phyloP scores from a whole-genome alignment of 2,329 filamentous ascomycete genomes.

The Neofusicoccum cordaticola region DNA sequence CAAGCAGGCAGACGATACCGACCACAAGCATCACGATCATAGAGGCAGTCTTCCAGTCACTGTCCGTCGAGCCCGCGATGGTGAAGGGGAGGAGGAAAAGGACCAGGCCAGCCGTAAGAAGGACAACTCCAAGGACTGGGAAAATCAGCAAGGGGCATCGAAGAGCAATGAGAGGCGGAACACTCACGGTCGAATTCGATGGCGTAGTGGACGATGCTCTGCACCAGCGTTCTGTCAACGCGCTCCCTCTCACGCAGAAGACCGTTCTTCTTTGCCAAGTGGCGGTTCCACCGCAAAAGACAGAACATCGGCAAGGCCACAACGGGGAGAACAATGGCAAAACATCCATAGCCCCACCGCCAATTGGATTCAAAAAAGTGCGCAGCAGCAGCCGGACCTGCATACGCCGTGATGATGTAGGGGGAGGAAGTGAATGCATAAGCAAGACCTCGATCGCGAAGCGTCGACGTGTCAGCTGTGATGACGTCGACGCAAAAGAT shows the following conservation, averaged over 20 bases:
- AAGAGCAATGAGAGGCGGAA: conserved; percentile 52
- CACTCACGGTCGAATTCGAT: conserved; percentile 57
- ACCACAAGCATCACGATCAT: conserved; percentile 44
- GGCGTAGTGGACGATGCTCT: conserved; percentile 54
- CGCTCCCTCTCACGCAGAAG: conserved; percentile 42
- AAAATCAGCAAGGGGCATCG: conserved; percentile 46
- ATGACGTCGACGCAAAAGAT: conserved; percentile 64
- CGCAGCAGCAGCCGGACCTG: conserved; percentile 57
- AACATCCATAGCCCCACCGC: conserved; percentile 68
- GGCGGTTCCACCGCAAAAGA: background rate
- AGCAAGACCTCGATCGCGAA: conserved; percentile 64
- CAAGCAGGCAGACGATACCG: conserved; percentile 36
- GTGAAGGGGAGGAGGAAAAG: conserved; percentile 67
- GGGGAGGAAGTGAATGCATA: conserved; percentile 63
- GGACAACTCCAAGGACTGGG: conserved; percentile 56
- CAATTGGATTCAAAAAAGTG: conserved; percentile 57
- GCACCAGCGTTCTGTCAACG: conserved; percentile 43
- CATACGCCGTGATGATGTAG: conserved; percentile 64
- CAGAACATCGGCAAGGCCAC: conserved; percentile 43
- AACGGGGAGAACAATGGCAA: conserved; percentile 61
- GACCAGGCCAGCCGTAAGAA: conserved; percentile 59
- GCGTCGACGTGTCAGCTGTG: conserved; percentile 64
- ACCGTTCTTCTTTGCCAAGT: conserved; percentile 43
- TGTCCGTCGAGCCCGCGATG: conserved; percentile 18
- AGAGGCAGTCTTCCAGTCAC: conserved; percentile 35